These are phyloP conservation scores for Penicillium psychrofluorescens DNA, from an alignment of 495 filamentous ascomycete species.

Conservation along the genomic window DNA sequence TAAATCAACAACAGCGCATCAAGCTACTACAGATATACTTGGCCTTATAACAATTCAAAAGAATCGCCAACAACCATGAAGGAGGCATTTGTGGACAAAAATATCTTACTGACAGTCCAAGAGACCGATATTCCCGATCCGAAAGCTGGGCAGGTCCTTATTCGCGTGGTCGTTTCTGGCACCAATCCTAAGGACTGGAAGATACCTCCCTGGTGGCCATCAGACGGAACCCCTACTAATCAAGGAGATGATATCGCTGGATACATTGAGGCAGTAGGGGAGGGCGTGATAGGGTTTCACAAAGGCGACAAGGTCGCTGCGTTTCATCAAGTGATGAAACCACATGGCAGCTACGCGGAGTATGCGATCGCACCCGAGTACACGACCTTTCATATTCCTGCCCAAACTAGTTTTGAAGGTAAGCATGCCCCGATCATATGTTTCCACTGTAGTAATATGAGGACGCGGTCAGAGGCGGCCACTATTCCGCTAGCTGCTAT, in stretches of 20 bases:
- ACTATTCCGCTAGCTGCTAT: slow-evolving; percentile 64
- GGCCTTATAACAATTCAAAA: neutral
- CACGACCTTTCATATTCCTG: slow-evolving; percentile 63
- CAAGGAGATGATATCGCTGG: slow-evolving; percentile 69
- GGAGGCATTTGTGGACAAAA: slow-evolving; percentile 49
- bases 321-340: slow-evolving; percentile 55
- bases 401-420: slow-evolving; percentile 54
- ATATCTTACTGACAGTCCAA: slow-evolving; percentile 49
- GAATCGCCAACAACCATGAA: slow-evolving; percentile 40
- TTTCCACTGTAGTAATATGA: neutral
- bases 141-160: slow-evolving; percentile 57
- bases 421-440: neutral
- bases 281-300: slow-evolving; percentile 49
- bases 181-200: slow-evolving; percentile 82
- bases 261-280: slow-evolving; percentile 51
- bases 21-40: neutral
- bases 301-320: slow-evolving; percentile 62
- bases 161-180: slow-evolving; percentile 60
- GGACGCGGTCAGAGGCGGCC: slow-evolving; percentile 43
- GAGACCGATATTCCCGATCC: slow-evolving; percentile 57
- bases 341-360: slow-evolving; percentile 59
- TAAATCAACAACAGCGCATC: neutral
- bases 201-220: slow-evolving; percentile 8
- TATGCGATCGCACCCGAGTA: slow-evolving; percentile 59
- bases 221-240: slow-evolving; percentile 29